A percentile compares a stretch with the other conserved stretches of the same genome.
Evolutionary conservation across 768 basidiomycete species (phyloP).

Genomic region (Boletellus ananas): DNA sequence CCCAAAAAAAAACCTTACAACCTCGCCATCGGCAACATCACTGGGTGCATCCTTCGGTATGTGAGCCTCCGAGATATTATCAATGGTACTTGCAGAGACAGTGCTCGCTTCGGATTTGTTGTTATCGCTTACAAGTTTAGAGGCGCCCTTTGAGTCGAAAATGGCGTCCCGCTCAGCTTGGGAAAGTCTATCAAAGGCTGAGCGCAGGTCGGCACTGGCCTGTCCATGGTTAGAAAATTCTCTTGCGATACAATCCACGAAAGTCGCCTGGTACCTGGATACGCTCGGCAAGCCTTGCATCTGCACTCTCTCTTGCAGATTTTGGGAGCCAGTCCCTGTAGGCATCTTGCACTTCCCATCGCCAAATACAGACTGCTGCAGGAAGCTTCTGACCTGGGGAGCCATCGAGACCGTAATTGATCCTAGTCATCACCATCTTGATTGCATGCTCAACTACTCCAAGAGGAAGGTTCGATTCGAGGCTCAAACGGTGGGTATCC

Average conservation of each 20-base stretch:
- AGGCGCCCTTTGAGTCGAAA: slow-evolving; percentile 46
- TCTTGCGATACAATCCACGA: background rate
- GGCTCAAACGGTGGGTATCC: slow-evolving; percentile 31
- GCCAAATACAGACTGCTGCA: slow-evolving; percentile 69
- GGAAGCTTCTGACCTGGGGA: slow-evolving; percentile 50
- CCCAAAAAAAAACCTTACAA: slow-evolving; percentile 26
- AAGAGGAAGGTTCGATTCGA: slow-evolving; percentile 41
- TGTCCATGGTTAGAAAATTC: slow-evolving; percentile 25
- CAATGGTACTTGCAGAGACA: background rate
- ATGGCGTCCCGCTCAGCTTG: slow-evolving; percentile 54
- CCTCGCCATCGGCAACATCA: slow-evolving; percentile 38
- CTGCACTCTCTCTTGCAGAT: slow-evolving; percentile 58
- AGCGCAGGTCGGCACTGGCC: slow-evolving; percentile 56
- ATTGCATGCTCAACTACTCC: slow-evolving; percentile 61
- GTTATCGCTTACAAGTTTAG: slow-evolving; percentile 32
- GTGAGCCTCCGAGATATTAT: slow-evolving; percentile 22
- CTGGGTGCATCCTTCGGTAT: slow-evolving; percentile 24
- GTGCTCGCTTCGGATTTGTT: slow-evolving; percentile 19
- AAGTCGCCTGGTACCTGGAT: slow-evolving; percentile 45
- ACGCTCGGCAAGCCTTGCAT: slow-evolving; percentile 60
- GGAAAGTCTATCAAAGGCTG: slow-evolving; percentile 54
- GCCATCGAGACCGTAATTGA: slow-evolving; percentile 75
- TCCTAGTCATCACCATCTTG: slow-evolving; percentile 56
- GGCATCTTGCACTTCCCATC: slow-evolving; percentile 76
- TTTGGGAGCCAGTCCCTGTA: slow-evolving; percentile 64